Percentiles rank a stretch among this genome's conserved stretches.
Conservation (phyloP, 2,329 filamentous ascomycete species). For the Biscogniauxia mediterranea region DNA sequence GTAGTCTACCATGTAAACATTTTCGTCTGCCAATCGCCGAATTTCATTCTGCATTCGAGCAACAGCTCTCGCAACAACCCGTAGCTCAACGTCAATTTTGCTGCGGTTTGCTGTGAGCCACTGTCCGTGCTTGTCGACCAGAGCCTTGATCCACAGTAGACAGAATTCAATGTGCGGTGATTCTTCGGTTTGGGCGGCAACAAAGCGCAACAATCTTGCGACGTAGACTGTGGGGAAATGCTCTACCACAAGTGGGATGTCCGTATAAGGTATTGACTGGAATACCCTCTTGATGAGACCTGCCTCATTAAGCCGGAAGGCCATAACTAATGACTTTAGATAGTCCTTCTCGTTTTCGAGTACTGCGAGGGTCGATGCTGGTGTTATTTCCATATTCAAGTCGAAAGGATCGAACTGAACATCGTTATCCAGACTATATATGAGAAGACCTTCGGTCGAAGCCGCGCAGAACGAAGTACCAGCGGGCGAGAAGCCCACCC, state of each 20-base stretch:
- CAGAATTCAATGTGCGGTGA: conserved; percentile 95
- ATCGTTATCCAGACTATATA: conserved; percentile 85
- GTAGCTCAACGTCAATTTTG: conserved; percentile 79
- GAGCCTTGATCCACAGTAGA: conserved; percentile 83
- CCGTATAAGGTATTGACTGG: conserved; percentile 71
- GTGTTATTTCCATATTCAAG: conserved; percentile 90
- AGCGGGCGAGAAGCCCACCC: conserved; percentile 83
- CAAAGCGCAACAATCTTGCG: conserved; percentile 77
- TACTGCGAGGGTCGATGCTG: conserved; percentile 72
- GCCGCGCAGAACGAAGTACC: conserved; percentile 91
- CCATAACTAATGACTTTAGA: conserved; percentile 92
- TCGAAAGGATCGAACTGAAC: conserved; percentile 95
- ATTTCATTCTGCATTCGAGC: conserved; percentile 79
- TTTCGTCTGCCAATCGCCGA: conserved; percentile 79
- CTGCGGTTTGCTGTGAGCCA: conserved; percentile 80
- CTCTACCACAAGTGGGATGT: conserved; percentile 75
- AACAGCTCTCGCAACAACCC: conserved; percentile 78
- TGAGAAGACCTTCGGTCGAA: conserved; percentile 87
- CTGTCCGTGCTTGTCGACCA: conserved; percentile 78
- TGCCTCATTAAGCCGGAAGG: conserved; percentile 89
- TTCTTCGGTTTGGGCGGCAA: conserved; percentile 83
- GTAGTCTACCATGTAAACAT: conserved; percentile 86
- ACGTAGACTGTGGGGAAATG: conserved; percentile 85
- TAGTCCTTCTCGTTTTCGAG: conserved; percentile 71
- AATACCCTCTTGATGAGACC: conserved; percentile 82